Evolutionary conservation across 176 grass and related monocot species (phyloP).

Genomic region (Triticum monococcum): DNA sequence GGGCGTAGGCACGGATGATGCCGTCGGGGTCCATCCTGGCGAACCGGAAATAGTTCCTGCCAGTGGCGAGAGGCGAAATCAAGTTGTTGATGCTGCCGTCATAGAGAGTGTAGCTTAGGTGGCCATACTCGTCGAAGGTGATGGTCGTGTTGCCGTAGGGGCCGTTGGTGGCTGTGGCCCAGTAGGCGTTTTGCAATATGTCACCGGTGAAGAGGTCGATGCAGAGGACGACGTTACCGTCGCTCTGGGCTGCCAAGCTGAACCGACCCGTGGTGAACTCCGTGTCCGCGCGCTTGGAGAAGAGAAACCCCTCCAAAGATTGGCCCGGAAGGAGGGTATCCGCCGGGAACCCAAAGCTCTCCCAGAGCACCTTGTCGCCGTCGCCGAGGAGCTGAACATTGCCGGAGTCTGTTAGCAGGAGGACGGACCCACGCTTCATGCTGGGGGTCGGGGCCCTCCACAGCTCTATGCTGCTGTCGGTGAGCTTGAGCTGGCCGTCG

Average conservation of each 20-base stretch:
- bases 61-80: neutral
- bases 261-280: constrained; percentile 39
- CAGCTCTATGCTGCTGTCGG: neutral
- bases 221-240: constrained; percentile 42
- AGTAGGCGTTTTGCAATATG: constrained; percentile 23
- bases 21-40: constrained; percentile 31
- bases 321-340: constrained; percentile 39
- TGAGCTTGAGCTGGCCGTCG: constrained; percentile 5
- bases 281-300: constrained; percentile 20
- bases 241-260: constrained; percentile 27
- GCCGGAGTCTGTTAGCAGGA: constrained; percentile 22
- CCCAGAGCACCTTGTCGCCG: neutral
- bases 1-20: constrained; percentile 22
- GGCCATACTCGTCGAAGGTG: neutral
- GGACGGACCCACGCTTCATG: neutral
- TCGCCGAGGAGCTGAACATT: constrained; percentile 26
- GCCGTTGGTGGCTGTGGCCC: neutral
- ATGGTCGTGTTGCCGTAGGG: neutral
- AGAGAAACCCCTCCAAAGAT: constrained; percentile 1
- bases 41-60: neutral
- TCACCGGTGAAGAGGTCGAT: neutral
- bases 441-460: neutral
- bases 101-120: constrained; percentile 8
- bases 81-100: neutral
- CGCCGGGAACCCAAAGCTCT: constrained; percentile 22